Evolutionary conservation across 2,329 filamentous ascomycete species (phyloP).

Genomic region (Calonectria leucothoes): DNA sequence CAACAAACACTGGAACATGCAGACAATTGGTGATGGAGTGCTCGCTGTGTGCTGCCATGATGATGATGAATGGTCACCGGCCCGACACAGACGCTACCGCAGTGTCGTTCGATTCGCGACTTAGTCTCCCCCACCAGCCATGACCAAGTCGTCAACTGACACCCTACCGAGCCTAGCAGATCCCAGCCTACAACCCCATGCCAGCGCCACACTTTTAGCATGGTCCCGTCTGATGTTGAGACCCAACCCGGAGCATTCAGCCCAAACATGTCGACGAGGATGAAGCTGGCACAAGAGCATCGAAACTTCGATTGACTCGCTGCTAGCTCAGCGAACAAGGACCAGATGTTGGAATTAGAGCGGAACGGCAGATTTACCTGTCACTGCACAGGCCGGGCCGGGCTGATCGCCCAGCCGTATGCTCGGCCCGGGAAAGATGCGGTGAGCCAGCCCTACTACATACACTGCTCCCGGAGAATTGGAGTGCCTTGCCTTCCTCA

Average conservation of each 20-base stretch:
- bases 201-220: constrained; percentile 32
- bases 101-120: constrained; percentile 21
- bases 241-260: constrained; percentile 23
- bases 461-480: constrained; percentile 12
- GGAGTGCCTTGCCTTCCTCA: neutral
- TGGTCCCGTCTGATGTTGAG: constrained; percentile 24
- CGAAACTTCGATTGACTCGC: constrained; percentile 15
- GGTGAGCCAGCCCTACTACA: constrained; percentile 33
- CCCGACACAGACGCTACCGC: constrained; percentile 24
- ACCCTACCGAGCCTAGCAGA: constrained; percentile 23
- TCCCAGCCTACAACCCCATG: constrained; percentile 26
- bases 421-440: constrained; percentile 37
- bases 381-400: constrained; percentile 34
- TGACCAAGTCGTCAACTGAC: constrained; percentile 38
- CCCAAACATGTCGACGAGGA: constrained; percentile 22
- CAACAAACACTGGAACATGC: neutral
- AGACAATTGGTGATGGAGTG: neutral
- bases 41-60: neutral
- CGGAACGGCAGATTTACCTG: constrained; percentile 35
- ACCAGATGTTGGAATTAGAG: constrained; percentile 23
- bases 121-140: constrained; percentile 21
- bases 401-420: constrained; percentile 28
- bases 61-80: neutral
- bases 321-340: constrained; percentile 15
- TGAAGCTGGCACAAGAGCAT: constrained; percentile 27